Conservation (phyloP, 768 basidiomycete species). For the Leccinum obscurum region DNA sequence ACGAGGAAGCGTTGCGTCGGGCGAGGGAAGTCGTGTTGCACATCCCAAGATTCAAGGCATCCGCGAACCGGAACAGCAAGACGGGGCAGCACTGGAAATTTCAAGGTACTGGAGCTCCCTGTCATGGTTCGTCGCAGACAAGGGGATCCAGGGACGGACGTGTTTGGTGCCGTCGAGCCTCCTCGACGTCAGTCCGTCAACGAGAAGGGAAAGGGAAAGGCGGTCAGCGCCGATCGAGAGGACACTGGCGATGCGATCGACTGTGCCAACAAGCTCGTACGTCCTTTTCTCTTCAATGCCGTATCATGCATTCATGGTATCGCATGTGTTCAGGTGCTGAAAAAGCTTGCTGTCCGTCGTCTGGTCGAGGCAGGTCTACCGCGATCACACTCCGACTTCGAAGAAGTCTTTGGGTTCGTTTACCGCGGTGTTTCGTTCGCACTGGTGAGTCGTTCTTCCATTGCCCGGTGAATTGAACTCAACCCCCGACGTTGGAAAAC, state of each 20-base stretch:
- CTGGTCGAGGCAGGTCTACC: slow-evolving; percentile 34
- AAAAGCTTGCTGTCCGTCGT: slow-evolving; percentile 37
- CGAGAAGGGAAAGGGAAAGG: slow-evolving; percentile 42
- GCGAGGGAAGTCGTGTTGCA: slow-evolving; percentile 41
- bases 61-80: slow-evolving; percentile 9
- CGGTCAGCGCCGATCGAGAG: slow-evolving; percentile 28
- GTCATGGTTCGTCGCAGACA: slow-evolving; percentile 21
- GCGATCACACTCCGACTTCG: slow-evolving; percentile 41
- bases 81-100: slow-evolving; percentile 13
- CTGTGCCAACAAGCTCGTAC: slow-evolving; percentile 61
- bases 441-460: slow-evolving; percentile 32
- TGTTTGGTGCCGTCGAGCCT: slow-evolving; percentile 29
- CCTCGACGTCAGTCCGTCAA: slow-evolving; percentile 13
- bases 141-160: slow-evolving; percentile 27
- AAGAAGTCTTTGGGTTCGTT: slow-evolving; percentile 40
- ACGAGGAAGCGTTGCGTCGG: slow-evolving; percentile 34
- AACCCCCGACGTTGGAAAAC: background rate
- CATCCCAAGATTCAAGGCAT: slow-evolving; percentile 31
- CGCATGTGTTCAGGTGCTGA: slow-evolving; percentile 32
- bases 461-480: background rate
- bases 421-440: slow-evolving; percentile 43
- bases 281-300: slow-evolving; percentile 14
- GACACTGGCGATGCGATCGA: slow-evolving; percentile 40
- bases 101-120: slow-evolving; percentile 55
- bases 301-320: background rate